phyloP scores from a whole-genome alignment of 106 monocot genomes.

The Dendrobium officinale region DNA sequence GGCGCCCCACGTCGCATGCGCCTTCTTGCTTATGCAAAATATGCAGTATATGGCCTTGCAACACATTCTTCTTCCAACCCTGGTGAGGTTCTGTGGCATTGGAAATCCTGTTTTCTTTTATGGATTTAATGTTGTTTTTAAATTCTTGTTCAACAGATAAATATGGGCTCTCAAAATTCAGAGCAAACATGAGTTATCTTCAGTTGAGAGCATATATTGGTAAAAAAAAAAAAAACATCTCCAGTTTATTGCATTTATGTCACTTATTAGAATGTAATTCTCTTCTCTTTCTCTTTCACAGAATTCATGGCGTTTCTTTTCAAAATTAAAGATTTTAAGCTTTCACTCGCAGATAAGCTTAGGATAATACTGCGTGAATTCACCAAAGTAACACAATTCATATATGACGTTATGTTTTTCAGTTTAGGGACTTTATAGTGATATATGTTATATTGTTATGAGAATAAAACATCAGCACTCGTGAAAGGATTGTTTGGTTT shows the following conservation, averaged over 20 bases:
- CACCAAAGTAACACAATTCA: neutral
- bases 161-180: slow-evolving; percentile 21
- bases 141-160: slow-evolving; percentile 23
- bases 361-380: slow-evolving; percentile 17
- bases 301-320: slow-evolving; percentile 47
- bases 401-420: neutral
- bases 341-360: slow-evolving; percentile 18
- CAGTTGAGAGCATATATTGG: slow-evolving; percentile 56
- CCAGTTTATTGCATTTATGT: neutral
- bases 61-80: slow-evolving; percentile 10
- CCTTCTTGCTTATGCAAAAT: slow-evolving; percentile 70
- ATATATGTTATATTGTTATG: no score
- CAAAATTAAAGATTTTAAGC: slow-evolving; percentile 39
- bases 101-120: neutral
- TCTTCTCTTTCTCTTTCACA: slow-evolving; percentile 18
- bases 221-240: neutral
- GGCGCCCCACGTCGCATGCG: slow-evolving; percentile 60
- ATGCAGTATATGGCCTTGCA: slow-evolving; percentile 65
- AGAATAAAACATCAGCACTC: no score
- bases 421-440: no score
- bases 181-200: slow-evolving; percentile 42
- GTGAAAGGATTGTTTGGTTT: no score
- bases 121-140: neutral
- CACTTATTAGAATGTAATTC: neutral
- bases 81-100: slow-evolving; percentile 26